A percentile compares a stretch with the other conserved stretches of the same genome.
Conservation (phyloP, 2,329 filamentous ascomycete genomes). For the Cercospora nicotianae region DNA sequence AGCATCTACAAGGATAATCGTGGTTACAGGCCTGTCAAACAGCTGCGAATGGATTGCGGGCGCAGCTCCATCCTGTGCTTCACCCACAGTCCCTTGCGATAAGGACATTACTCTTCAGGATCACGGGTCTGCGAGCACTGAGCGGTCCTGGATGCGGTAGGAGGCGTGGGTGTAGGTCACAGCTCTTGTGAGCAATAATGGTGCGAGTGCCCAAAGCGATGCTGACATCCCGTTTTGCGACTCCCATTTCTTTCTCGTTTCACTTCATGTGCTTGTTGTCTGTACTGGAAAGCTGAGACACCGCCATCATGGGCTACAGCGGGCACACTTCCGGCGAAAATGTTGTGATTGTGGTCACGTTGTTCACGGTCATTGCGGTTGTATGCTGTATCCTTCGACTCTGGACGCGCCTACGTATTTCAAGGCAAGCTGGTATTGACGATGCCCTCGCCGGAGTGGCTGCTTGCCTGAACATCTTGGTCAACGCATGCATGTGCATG, state of each 20-base stretch:
- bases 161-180: neutral
- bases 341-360: constrained; percentile 22
- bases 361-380: constrained; percentile 23
- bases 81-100: neutral
- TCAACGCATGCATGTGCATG: neutral
- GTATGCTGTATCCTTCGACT: constrained; percentile 21
- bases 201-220: neutral
- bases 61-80: neutral
- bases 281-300: neutral
- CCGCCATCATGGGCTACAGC: constrained; percentile 8
- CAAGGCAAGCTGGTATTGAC: constrained; percentile 21
- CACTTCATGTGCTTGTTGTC: neutral
- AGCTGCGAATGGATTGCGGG: neutral
- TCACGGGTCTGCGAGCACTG: neutral
- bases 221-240: neutral
- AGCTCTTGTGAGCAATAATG: neutral
- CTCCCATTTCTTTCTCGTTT: neutral
- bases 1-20: neutral
- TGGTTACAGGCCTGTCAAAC: neutral
- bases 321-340: constrained; percentile 24
- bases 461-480: neutral
- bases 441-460: constrained; percentile 3
- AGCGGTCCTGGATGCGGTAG: neutral
- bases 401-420: constrained; percentile 21
- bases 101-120: neutral